Conservation (phyloP, 352 stramenopile species). For the Phytophthora crassamura region DNA sequence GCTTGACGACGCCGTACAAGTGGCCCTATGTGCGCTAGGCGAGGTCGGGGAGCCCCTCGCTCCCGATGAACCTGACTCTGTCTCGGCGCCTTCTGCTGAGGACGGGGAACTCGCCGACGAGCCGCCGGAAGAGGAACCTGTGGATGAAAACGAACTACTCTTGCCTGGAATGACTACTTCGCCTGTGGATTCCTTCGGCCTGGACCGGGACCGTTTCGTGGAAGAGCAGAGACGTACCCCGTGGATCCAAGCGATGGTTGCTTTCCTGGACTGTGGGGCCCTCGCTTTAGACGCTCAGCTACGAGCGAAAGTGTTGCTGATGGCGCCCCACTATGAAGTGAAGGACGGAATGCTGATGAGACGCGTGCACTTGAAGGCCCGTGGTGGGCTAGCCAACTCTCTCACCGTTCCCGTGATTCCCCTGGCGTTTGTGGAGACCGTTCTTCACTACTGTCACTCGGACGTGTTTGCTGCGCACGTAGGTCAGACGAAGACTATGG, state of each 20-base stretch:
- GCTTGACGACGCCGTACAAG: no score
- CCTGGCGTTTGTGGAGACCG: background rate
- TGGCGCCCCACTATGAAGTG: background rate
- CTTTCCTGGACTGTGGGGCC: background rate
- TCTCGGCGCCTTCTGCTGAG: no score
- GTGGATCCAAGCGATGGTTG: background rate
- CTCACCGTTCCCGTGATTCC: background rate
- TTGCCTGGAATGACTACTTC: no score
- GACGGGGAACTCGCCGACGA: no score
- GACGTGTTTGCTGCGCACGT: background rate
- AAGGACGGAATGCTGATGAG: background rate
- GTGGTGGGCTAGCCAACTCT: background rate
- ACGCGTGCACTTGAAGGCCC: background rate
- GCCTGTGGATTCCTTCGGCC: no score
- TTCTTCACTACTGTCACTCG: conserved; percentile 10
- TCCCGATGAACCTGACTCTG: no score
- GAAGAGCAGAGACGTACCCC: background rate
- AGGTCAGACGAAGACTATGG: background rate
- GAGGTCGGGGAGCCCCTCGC: no score
- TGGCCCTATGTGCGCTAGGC: no score
- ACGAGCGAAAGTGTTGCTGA: background rate
- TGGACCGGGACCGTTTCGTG: background rate
- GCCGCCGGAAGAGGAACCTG: no score
- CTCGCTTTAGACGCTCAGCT: background rate
- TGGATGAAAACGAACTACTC: no score